phyloP scores from a whole-genome alignment of 1,284 basidiomycete species.

The Puccinia hordei region DNA sequence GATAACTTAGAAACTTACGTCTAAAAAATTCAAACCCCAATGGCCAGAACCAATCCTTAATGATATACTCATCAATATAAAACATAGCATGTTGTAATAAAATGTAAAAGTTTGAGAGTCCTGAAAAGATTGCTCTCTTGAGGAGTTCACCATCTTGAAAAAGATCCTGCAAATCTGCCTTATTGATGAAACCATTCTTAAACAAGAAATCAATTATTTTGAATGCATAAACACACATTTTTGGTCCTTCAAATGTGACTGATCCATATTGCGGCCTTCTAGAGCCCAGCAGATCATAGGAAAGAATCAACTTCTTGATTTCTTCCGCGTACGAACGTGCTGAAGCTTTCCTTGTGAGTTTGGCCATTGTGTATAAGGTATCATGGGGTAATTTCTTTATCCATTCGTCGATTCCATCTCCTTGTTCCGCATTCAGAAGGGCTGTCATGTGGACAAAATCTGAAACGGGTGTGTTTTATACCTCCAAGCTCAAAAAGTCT shows the following conservation, averaged over 20 bases:
- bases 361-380: background rate
- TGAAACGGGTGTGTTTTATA: background rate
- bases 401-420: background rate
- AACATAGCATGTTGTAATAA: background rate
- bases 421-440: background rate
- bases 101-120: background rate
- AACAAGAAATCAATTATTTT: background rate
- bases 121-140: background rate
- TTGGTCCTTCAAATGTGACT: background rate
- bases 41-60: background rate
- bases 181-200: conserved; percentile 3
- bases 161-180: background rate
- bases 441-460: background rate
- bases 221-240: background rate
- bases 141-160: background rate
- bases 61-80: background rate
- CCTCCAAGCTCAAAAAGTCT: background rate
- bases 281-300: background rate
- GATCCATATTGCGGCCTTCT: background rate
- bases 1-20: background rate
- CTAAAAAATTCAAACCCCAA: background rate
- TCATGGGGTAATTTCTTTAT: background rate
- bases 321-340: background rate
- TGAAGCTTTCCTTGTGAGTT: background rate
- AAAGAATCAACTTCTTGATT: background rate